Percentiles rank a stretch among this genome's conserved stretches.
These are phyloP conservation scores for Neofusicoccum kwambonambiense DNA, from an alignment of 2,329 filamentous ascomycete genomes.

Conservation along the genomic window DNA sequence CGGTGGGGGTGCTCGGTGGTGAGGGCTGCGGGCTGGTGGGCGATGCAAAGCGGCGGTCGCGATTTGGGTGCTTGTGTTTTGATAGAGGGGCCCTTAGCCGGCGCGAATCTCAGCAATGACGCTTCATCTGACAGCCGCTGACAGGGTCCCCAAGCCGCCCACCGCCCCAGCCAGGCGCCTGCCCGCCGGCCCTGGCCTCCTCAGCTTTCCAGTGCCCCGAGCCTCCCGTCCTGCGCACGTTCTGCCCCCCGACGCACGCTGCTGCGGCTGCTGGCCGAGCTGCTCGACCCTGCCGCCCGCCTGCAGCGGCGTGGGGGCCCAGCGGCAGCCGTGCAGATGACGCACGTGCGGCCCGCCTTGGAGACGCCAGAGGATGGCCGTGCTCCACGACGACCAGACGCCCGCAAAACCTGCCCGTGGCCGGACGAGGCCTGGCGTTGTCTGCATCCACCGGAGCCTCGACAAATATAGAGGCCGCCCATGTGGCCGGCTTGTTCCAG, in stretches of 20 bases:
- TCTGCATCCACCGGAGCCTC: background rate
- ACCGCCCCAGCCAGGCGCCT: background rate
- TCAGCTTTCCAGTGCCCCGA: background rate
- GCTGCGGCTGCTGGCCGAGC: background rate
- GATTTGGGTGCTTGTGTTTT: conserved; percentile 6
- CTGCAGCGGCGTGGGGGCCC: conserved; percentile 1
- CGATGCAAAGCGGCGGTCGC: conserved; percentile 20
- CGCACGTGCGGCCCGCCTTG: conserved; percentile 2
- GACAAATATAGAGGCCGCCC: background rate
- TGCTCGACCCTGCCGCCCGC: background rate
- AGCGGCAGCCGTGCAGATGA: conserved; percentile 7
- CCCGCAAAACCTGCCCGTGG: background rate
- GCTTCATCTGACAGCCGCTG: background rate
- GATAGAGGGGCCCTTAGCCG: conserved; percentile 9
- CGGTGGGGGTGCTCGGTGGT: background rate
- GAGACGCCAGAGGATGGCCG: background rate
- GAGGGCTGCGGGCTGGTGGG: conserved; percentile 11
- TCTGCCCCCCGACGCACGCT: background rate
- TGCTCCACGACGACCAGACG: background rate
- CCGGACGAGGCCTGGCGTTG: no score
- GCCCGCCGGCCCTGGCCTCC: background rate
- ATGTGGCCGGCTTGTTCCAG: background rate
- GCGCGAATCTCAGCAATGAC: conserved; percentile 14
- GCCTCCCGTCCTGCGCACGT: no score
- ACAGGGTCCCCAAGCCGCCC: background rate